phyloP scores from a whole-genome alignment of 1,284 basidiomycete genomes.

The Sporisorium sorghi region DNA sequence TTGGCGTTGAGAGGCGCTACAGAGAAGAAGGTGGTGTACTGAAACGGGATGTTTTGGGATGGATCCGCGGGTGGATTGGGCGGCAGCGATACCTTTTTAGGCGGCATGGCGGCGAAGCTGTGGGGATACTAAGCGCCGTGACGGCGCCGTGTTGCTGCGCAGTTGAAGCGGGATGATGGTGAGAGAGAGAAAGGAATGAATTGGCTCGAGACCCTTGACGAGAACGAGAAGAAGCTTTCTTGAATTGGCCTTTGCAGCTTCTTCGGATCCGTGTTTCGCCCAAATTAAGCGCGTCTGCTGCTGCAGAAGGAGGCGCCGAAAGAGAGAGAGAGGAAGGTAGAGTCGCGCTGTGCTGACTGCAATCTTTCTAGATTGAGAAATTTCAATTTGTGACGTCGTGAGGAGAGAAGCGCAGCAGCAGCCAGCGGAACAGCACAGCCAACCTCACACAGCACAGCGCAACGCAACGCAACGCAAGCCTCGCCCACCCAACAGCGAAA shows the following conservation, averaged over 20 bases:
- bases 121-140: neutral
- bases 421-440: slow-evolving; percentile 1
- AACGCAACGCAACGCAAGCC: too few relatives aligned
- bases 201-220: too few relatives aligned
- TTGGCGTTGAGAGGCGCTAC: slow-evolving; percentile 66
- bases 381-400: slow-evolving; percentile 12
- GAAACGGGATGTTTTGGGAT: slow-evolving; percentile 58
- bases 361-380: slow-evolving; percentile 2
- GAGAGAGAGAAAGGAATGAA: too few relatives aligned
- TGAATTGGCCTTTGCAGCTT: neutral
- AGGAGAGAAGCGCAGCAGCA: neutral
- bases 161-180: too few relatives aligned
- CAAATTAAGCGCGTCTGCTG: neutral
- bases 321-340: too few relatives aligned
- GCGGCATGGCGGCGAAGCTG: slow-evolving; percentile 28
- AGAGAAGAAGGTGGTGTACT: slow-evolving; percentile 62
- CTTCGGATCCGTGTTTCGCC: slow-evolving; percentile 16
- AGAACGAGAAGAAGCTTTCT: slow-evolving; percentile 1
- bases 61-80: slow-evolving; percentile 54
- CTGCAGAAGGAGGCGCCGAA: neutral
- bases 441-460: neutral
- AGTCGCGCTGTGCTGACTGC: neutral
- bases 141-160: neutral
- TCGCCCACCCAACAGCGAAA: neutral
- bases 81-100: slow-evolving; percentile 58